Conservation (phyloP, 2,329 filamentous ascomycete genomes). For the Trichoderma asperellum region DNA sequence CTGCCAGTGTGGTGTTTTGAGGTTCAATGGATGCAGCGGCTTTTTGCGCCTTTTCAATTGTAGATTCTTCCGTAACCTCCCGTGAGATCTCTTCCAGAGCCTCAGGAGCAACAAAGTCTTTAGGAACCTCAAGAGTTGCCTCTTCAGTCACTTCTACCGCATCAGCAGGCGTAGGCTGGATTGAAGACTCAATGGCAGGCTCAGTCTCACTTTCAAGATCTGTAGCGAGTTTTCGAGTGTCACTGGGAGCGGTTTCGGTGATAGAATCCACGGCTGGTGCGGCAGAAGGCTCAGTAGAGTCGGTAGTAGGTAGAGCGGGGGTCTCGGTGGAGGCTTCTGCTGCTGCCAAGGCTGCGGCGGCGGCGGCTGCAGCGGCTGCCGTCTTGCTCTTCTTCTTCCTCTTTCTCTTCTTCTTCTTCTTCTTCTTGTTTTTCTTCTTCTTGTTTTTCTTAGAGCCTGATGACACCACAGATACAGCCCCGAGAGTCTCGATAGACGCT, state of each 20-base stretch:
- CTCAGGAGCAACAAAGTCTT: background rate
- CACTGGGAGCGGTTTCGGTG: background rate
- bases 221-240: background rate
- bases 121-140: background rate
- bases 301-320: background rate
- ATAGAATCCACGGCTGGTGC: background rate
- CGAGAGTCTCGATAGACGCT: slow-evolving; percentile 14
- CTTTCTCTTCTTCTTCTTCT: background rate
- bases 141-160: background rate
- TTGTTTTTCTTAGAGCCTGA: slow-evolving; percentile 30
- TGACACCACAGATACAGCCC: background rate
- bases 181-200: background rate
- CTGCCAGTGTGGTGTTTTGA: background rate
- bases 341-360: background rate
- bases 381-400: slow-evolving; percentile 16
- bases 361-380: background rate
- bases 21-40: background rate
- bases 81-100: background rate
- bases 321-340: slow-evolving; percentile 1
- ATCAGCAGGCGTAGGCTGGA: background rate
- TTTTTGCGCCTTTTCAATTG: background rate
- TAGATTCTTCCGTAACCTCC: background rate
- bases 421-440: slow-evolving; percentile 30
- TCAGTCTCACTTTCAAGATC: background rate
- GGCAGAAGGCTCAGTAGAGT: background rate